Evolutionary conservation across 441 rosid species (phyloP).

Genomic region (Melastoma candidum): DNA sequence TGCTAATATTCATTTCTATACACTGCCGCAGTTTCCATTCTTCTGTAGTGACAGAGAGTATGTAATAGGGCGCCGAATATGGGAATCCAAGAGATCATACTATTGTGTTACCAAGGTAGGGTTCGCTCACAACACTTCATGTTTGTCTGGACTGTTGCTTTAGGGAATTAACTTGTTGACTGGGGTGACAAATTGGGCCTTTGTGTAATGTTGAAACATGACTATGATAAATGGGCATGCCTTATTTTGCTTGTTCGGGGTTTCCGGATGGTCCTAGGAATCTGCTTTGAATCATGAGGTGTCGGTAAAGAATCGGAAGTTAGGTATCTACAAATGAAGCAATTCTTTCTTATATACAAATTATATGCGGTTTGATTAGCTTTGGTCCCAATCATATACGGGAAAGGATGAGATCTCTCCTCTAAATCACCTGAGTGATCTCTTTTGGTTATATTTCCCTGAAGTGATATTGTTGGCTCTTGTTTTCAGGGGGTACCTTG

Average conservation of each 20-base stretch:
- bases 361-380: too few species aligned
- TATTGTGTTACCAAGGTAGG: conserved; percentile 8
- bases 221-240: too few species aligned
- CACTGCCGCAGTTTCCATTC: conserved; percentile 3
- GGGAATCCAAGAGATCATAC: conserved; percentile 4
- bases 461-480: background rate
- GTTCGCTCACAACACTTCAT: background rate
- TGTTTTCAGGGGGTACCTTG: conserved; percentile 60
- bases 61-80: conserved; percentile 7
- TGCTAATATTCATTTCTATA: background rate
- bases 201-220: too few species aligned
- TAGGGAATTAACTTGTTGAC: too few species aligned
- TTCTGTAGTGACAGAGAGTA: conserved; percentile 11
- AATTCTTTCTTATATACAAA: too few species aligned
- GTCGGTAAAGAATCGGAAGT: too few species aligned
- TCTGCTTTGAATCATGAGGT: too few species aligned
- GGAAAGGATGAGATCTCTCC: background rate
- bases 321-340: too few species aligned
- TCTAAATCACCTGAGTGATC: background rate
- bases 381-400: too few species aligned
- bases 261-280: too few species aligned
- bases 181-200: too few species aligned
- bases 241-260: too few species aligned
- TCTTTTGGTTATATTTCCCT: background rate
- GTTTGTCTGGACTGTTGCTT: background rate